phyloP scores from a whole-genome alignment of 2,329 filamentous ascomycete genomes.

The Coniochaeta prunicola region DNA sequence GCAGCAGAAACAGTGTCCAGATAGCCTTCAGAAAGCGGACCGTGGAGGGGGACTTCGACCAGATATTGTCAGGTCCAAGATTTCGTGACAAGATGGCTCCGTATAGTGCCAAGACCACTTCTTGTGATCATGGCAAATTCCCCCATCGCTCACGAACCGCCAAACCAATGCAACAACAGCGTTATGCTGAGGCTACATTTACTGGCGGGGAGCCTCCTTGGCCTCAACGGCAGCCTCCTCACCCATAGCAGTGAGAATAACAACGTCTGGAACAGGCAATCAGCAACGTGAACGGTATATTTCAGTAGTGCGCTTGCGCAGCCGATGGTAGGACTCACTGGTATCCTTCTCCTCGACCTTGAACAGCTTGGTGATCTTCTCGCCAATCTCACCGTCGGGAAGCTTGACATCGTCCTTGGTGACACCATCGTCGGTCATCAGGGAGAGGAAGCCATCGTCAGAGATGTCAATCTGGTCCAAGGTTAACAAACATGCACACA shows the following conservation, averaged over 20 bases:
- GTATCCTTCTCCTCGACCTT: slow-evolving; percentile 80
- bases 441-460: slow-evolving; percentile 89
- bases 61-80: slow-evolving; percentile 1
- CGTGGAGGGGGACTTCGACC: not conserved
- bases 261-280: slow-evolving; percentile 57
- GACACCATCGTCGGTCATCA: slow-evolving; percentile 80
- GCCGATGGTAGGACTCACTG: slow-evolving; percentile 57
- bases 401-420: slow-evolving; percentile 94
- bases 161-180: slow-evolving; percentile 6
- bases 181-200: not conserved
- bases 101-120: not conserved
- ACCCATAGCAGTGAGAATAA: slow-evolving; percentile 91
- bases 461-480: slow-evolving; percentile 73
- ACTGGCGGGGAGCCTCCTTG: slow-evolving; percentile 72
- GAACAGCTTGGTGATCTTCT: slow-evolving; percentile 80
- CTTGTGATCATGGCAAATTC: not conserved
- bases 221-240: slow-evolving; percentile 88
- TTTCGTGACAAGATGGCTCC: not conserved
- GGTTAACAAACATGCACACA: slow-evolving; percentile 11
- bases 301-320: not conserved
- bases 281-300: slow-evolving; percentile 8
- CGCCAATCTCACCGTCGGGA: slow-evolving; percentile 81
- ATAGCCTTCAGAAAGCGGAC: slow-evolving; percentile 18
- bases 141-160: not conserved
- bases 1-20: slow-evolving; percentile 33